Conservation (phyloP, 1,284 basidiomycete genomes). For the Porodaedalea pini region DNA sequence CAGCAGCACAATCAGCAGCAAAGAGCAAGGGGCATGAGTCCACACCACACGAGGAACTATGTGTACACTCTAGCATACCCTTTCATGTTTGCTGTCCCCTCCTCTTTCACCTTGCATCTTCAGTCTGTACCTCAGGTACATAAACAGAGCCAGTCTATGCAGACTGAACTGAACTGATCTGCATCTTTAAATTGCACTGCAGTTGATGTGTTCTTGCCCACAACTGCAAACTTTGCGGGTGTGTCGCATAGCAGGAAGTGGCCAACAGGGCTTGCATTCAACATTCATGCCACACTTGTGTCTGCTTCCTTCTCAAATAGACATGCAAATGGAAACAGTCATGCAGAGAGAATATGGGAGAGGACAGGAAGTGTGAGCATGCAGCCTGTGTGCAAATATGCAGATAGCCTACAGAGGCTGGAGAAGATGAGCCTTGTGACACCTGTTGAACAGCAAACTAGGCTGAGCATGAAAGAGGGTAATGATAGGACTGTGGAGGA, state of each 20-base stretch:
- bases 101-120: not conserved
- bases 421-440: conserved; percentile 18
- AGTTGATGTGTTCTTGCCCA: conserved; percentile 75
- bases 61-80: conserved; percentile 19
- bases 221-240: conserved; percentile 51
- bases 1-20: conserved; percentile 8
- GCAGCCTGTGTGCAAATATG: conserved; percentile 3
- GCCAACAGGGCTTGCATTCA: conserved; percentile 49
- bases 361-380: not conserved
- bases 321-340: not conserved
- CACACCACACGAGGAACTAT: conserved; percentile 2
- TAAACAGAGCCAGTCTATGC: not conserved
- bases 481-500: conserved; percentile 19
- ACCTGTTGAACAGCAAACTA: conserved; percentile 18
- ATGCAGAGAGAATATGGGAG: too few relatives aligned
- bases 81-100: conserved; percentile 20
- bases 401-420: conserved; percentile 14
- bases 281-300: conserved; percentile 42
- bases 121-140: not conserved
- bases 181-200: conserved; percentile 63
- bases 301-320: not conserved
- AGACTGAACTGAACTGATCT: conserved; percentile 1
- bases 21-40: conserved; percentile 10
- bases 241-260: conserved; percentile 41
- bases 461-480: not conserved